Base-by-base conservation (phyloP, 306 rosid species). In the Senna tora region DNA sequence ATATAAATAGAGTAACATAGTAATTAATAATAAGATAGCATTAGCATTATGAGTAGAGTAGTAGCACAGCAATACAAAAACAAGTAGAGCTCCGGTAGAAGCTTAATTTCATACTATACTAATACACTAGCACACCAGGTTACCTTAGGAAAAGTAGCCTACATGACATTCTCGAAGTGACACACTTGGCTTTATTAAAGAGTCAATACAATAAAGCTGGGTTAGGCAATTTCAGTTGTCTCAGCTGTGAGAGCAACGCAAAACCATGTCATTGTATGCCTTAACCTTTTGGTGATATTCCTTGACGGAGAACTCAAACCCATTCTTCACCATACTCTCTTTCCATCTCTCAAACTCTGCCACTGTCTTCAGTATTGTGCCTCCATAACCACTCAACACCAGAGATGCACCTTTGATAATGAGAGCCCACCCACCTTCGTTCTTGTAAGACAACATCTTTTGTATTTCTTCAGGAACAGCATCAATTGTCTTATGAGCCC, bases 311-410 rank as follows among this genome's bases (percentile, higher is more conserved):
- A 61, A 19, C 49, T 61, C 67, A 17, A 61, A 61, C 9, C 67
- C 67, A 36, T 61, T 61, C 67, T 17, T 9, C 49, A 61, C 2
- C 49, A 61, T 36, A 14, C 47, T 61, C 67, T 20, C 30, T 36
- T 38, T 61, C 67, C 67, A 61, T 36, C 49, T 61, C 49, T 61
- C 67, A 38, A 61, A 61, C 47, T 61, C 67, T 9, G 67, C 67
- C 67, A 61, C 67, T 12, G 49, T 38, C 49, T 61, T 61, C 67
- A 61, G 16, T 1, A 61, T 36, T 10, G 67, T 9, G 67, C 30
- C 32, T 21, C 67, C 67, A 2, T 61, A 3, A 38, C 67, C 67
- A 61, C 49, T 36, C 49, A 61, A 11, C 67, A 61, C 67, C 49
- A 61, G 16, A 36, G 67, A 36, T 17, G 49, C 12, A 13, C 67